Evolutionary conservation across 345 rosid species (phyloP).

Genomic region (Lagerstroemia speciosa): DNA sequence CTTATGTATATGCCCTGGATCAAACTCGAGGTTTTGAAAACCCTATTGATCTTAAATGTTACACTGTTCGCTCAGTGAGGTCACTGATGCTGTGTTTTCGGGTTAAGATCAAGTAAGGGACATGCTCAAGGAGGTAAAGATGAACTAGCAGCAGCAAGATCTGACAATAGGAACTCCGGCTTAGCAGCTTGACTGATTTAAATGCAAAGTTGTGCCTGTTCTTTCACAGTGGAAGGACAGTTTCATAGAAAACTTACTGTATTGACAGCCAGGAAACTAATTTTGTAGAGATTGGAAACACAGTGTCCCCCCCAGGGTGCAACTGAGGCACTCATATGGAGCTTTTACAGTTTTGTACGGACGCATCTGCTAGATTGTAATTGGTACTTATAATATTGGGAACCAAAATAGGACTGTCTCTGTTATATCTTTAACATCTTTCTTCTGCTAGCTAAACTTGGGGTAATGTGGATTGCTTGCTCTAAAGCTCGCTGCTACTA

Average conservation of each 20-base stretch:
- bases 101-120: neutral
- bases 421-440: neutral
- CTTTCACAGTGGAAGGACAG: neutral
- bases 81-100: neutral
- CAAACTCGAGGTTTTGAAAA: neutral
- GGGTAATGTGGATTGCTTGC: neutral
- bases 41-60: neutral
- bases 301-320: neutral
- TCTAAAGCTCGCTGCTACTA: neutral
- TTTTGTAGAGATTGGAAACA: neutral
- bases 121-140: neutral
- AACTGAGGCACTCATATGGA: neutral
- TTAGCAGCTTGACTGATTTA: neutral
- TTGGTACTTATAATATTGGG: neutral
- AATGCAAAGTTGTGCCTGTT: neutral
- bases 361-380: neutral
- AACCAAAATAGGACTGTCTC: neutral
- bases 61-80: neutral
- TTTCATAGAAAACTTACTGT: too few relatives aligned
- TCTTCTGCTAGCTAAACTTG: neutral
- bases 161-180: neutral
- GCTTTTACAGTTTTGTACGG: neutral
- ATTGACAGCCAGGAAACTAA: too few relatives aligned
- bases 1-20: neutral
- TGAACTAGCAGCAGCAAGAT: neutral